Conservation (phyloP, 73 alveolate species). For the Tetrahymena elliotti region DNA sequence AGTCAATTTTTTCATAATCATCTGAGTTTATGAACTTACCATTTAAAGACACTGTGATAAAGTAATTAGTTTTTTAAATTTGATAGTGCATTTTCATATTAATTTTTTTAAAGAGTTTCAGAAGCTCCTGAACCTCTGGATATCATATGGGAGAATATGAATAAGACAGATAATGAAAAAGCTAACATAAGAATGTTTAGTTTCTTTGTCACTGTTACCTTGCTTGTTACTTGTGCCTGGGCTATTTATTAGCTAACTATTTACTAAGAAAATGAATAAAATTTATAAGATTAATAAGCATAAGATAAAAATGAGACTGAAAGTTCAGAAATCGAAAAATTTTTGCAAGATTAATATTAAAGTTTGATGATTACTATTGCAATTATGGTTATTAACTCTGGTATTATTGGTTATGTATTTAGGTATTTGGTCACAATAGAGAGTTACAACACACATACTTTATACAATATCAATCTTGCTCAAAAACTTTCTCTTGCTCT, state of each 20-base stretch:
- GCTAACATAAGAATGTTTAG: background rate
- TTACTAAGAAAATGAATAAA: background rate
- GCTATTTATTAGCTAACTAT: background rate
- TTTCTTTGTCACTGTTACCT: background rate
- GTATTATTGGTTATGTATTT: background rate
- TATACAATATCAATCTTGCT: slow-evolving; percentile 6
- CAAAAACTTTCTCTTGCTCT: slow-evolving; percentile 10
- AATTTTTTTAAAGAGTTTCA: background rate
- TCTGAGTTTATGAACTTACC: background rate
- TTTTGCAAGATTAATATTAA: background rate
- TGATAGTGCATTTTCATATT: too few species aligned
- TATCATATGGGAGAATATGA: slow-evolving; percentile 22
- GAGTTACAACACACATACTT: slow-evolving; percentile 6
- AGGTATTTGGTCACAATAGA: slow-evolving; percentile 8
- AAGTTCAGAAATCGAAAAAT: background rate
- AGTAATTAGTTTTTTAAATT: background rate
- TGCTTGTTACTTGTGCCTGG: slow-evolving; percentile 2
- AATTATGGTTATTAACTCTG: background rate
- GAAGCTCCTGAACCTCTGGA: slow-evolving; percentile 57
- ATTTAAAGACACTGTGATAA: background rate
- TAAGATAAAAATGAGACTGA: background rate
- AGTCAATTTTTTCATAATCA: background rate
- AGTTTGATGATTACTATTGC: background rate
- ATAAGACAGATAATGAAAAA: background rate
- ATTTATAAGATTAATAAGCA: background rate